These are phyloP conservation scores for Suillus placidus DNA, from an alignment of 768 basidiomycete genomes.

Conservation along the genomic window DNA sequence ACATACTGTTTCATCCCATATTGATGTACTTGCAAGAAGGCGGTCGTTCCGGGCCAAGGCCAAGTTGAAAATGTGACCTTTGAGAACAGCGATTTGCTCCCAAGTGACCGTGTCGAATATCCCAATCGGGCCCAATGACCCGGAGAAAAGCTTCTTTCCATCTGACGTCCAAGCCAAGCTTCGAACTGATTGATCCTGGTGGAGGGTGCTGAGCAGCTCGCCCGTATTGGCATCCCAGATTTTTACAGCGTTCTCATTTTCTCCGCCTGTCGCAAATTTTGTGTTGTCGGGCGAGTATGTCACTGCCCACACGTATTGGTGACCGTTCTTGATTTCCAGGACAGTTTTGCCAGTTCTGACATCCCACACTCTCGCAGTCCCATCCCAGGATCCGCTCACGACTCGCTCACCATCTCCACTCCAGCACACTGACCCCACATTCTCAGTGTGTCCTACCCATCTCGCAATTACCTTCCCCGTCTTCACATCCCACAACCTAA, in stretches of 20 bases:
- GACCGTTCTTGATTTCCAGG: neutral
- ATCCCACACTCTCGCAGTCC: neutral
- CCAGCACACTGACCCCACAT: neutral
- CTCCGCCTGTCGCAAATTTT: neutral
- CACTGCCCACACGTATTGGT: neutral
- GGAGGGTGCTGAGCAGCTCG: neutral
- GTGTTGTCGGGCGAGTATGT: neutral
- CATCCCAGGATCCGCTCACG: neutral
- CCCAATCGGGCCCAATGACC: neutral
- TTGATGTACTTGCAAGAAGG: neutral
- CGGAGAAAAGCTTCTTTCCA: neutral
- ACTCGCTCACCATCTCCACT: neutral
- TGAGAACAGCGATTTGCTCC: neutral
- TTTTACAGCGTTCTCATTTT: neutral
- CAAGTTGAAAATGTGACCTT: neutral
- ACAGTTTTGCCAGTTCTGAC: neutral
- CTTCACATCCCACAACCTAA: conserved; percentile 16
- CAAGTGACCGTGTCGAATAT: neutral
- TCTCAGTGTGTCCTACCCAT: neutral
- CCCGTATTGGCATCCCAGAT: neutral
- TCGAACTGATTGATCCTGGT: neutral
- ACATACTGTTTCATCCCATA: neutral
- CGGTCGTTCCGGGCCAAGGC: neutral
- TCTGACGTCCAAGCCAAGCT: neutral
- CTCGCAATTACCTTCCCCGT: conserved; percentile 27